Evolutionary conservation across 2,329 filamentous ascomycete genomes (phyloP).

Genomic region (Sporothrix brunneoviolacea): DNA sequence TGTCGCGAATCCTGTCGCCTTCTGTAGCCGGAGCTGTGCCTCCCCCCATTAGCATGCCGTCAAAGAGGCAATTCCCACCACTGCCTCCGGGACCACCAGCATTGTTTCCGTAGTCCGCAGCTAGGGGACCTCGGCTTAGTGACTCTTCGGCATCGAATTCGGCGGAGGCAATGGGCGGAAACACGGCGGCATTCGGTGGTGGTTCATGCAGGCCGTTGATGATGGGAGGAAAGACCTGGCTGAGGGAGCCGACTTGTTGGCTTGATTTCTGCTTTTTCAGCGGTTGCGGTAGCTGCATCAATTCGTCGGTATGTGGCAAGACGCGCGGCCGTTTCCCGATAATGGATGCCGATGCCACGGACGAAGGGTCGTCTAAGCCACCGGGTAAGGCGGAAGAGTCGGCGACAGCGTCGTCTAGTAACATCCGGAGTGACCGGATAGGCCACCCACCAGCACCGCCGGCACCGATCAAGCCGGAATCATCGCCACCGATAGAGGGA

Average conservation of each 20-base stretch:
- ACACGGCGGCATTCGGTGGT: constrained; percentile 53
- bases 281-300: constrained; percentile 57
- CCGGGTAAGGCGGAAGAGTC: background rate
- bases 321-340: constrained; percentile 16
- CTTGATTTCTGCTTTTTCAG: constrained; percentile 58
- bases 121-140: constrained; percentile 34
- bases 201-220: constrained; percentile 59
- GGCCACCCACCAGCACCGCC: constrained; percentile 5
- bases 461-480: background rate
- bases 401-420: constrained; percentile 2
- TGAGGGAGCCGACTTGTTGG: constrained; percentile 34
- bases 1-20: constrained; percentile 20
- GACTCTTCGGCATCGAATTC: constrained; percentile 46
- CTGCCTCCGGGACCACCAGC: background rate
- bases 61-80: constrained; percentile 6
- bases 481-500: constrained; percentile 2
- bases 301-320: constrained; percentile 48
- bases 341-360: constrained; percentile 2
- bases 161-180: constrained; percentile 54
- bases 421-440: constrained; percentile 9
- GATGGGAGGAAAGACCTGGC: constrained; percentile 51
- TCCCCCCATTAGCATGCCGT: constrained; percentile 16
- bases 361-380: constrained; percentile 31
- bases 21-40: constrained; percentile 17
- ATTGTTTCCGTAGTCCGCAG: constrained; percentile 33